Base-by-base conservation (phyloP, 1,284 basidiomycete genomes). In the Cryptococcus floricola region DNA sequence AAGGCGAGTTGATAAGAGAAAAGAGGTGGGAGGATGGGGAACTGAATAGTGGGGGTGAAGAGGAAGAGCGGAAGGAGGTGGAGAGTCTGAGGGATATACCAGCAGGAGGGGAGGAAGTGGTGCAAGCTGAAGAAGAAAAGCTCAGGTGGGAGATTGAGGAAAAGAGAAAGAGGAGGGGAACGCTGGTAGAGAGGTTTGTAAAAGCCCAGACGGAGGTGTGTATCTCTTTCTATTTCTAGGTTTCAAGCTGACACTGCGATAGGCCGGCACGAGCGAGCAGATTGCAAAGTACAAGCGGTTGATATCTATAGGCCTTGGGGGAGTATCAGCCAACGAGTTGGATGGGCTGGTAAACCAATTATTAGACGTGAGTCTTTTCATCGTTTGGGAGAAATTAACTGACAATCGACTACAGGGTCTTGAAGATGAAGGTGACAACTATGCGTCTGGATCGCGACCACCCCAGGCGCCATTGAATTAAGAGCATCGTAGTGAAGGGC, bases 231-330 rank as follows among this genome's bases (percentile, higher is more conserved):
- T 16, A 51, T n/a, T 31, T 25, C 9, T 12, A 19, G 28, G 16
- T 14, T 5, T 37, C 27, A 37, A 53, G 63, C 62, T 71, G 61
- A 64, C 51, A 54, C 44, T 23, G 31, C 16, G 39, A 13, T 48
- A 76, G 67, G 70, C 74, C 12, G 92, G 92, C 6, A 95, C 91
- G 1, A 85, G 87, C 31, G 89, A 89, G 23, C 82, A 86, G 59
- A 92, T 96, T 84, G 82, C 84, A 1, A 88, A 93, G 63, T 97
- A 96, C 73, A 81, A 91, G 62, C 81, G 86, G 59, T 76, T 96
- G 53, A 91, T 96, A 66, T 87, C 87, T 18, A 85, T 90, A 12
- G 91, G 89, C 0, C 92, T 90, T 75, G 89, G 89, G n/a, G 90
- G 89, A 0, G 82, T 94, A n/a, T 83, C 86, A 1, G 82, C 86